Evolutionary conservation across 2,329 filamentous ascomycete genomes (phyloP).

Genomic region (Escovopsis sp.): DNA sequence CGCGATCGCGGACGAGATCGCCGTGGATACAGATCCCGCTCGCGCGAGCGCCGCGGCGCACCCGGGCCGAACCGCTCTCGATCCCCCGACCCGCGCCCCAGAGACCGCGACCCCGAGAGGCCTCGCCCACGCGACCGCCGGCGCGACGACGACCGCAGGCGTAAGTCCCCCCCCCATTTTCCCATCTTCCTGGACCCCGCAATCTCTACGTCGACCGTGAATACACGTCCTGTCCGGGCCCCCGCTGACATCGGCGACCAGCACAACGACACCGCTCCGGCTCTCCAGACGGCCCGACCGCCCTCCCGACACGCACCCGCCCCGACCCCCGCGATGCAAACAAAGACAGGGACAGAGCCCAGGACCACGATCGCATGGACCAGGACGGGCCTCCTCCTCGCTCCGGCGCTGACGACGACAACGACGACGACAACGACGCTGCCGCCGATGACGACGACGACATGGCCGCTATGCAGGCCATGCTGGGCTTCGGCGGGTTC

Average conservation of each 20-base stretch:
- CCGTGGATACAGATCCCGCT: neutral
- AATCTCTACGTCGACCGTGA: too few relatives aligned
- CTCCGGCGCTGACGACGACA: slow-evolving; percentile 4
- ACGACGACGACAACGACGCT: slow-evolving; percentile 11
- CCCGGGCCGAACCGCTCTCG: neutral
- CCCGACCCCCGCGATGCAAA: slow-evolving; percentile 8
- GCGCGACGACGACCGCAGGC: slow-evolving; percentile 2
- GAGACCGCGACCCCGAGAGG: too few relatives aligned
- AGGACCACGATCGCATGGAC: slow-evolving; percentile 13
- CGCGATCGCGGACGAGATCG: neutral
- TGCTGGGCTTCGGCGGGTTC: slow-evolving; percentile 87
- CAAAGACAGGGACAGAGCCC: slow-evolving; percentile 16
- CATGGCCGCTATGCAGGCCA: slow-evolving; percentile 58
- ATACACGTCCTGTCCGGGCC: too few relatives aligned
- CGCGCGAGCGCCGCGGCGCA: neutral
- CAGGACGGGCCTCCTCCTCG: slow-evolving; percentile 8
- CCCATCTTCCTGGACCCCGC: too few relatives aligned
- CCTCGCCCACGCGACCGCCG: too few relatives aligned
- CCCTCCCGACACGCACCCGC: slow-evolving; percentile 22
- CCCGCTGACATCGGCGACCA: neutral
- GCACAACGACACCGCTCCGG: slow-evolving; percentile 20
- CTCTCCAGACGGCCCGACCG: slow-evolving; percentile 13
- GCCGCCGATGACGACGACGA: slow-evolving; percentile 42
- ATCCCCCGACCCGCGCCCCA: too few relatives aligned
- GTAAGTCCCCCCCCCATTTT: slow-evolving; percentile 6